These are phyloP conservation scores for Penicillium sp. DNA, from an alignment of 2,329 filamentous ascomycete species.

Conservation along the genomic window DNA sequence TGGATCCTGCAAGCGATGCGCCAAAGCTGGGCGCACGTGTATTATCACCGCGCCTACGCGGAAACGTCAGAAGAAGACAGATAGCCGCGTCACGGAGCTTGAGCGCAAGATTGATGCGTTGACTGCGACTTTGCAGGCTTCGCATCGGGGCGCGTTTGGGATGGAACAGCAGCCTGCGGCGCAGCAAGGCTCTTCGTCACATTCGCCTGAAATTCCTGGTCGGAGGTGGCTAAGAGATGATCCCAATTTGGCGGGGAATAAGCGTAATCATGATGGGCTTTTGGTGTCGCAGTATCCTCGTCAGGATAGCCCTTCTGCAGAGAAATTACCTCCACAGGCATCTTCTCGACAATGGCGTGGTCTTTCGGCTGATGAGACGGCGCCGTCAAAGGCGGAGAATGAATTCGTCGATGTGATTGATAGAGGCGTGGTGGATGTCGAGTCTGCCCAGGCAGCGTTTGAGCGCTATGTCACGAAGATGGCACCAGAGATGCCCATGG, in stretches of 20 bases:
- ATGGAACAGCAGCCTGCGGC: conserved; percentile 14
- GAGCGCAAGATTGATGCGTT: conserved; percentile 92
- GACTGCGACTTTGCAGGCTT: conserved; percentile 76
- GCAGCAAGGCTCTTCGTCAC: conserved; percentile 36
- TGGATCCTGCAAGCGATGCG: conserved; percentile 75
- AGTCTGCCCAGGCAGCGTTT: conserved; percentile 63
- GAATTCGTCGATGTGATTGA: conserved; percentile 57
- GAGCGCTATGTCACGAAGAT: conserved; percentile 61
- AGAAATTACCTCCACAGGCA: conserved; percentile 25
- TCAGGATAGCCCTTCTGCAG: conserved; percentile 30
- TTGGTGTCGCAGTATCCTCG: conserved; percentile 34
- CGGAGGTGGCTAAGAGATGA: conserved; percentile 35
- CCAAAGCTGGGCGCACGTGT: conserved; percentile 78
- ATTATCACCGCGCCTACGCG: conserved; percentile 75
- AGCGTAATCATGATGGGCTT: conserved; percentile 40
- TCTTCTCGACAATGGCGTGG: conserved; percentile 32
- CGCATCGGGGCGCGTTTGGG: conserved; percentile 37
- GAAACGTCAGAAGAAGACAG: conserved; percentile 90
- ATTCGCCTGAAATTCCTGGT: conserved; percentile 44
- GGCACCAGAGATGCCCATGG: conserved; percentile 62
- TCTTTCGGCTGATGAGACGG: conserved; percentile 25
- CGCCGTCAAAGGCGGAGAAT: conserved; percentile 27
- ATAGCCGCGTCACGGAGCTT: conserved; percentile 84
- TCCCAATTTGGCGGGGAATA: conserved; percentile 33
- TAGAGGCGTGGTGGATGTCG: conserved; percentile 57